Evolutionary conservation across 805 yeast species (phyloP).

Genomic region (Pichia membranifaciens): DNA sequence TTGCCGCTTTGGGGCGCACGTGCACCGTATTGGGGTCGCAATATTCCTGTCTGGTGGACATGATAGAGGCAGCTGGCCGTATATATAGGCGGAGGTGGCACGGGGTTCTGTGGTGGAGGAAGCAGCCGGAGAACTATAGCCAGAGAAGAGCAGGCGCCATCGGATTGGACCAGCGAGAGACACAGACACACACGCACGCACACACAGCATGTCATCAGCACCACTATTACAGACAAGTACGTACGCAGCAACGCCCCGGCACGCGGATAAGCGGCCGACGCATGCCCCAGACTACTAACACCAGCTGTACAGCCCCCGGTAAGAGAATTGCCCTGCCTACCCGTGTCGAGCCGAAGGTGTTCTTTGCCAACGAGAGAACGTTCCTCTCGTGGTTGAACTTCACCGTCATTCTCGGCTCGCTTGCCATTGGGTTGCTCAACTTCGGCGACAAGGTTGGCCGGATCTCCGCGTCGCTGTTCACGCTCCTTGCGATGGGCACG

Average conservation of each 20-base stretch:
- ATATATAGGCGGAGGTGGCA: too few relatives aligned
- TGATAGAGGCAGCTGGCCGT: too few relatives aligned
- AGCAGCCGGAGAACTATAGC: too few relatives aligned
- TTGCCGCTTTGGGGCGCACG: too few relatives aligned
- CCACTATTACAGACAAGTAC: constrained; percentile 66
- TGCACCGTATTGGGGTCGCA: too few relatives aligned
- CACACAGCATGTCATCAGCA: constrained; percentile 51
- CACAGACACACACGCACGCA: not conserved
- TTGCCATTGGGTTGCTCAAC: constrained; percentile 92
- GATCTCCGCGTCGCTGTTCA: constrained; percentile 88
- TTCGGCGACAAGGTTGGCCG: constrained; percentile 94
- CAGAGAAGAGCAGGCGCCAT: too few relatives aligned
- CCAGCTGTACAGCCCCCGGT: constrained; percentile 32
- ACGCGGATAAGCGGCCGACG: not conserved
- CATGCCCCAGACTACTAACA: not conserved
- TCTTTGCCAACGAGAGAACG: constrained; percentile 98
- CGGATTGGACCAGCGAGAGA: too few relatives aligned
- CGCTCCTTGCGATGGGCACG: constrained; percentile 94
- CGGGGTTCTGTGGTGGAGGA: too few relatives aligned
- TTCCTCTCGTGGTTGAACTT: constrained; percentile 97
- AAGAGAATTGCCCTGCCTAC: constrained; percentile 97
- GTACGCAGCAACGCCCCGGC: constrained; percentile 17
- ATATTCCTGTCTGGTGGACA: too few relatives aligned
- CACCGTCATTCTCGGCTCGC: constrained; percentile 95
- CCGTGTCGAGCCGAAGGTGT: constrained; percentile 97